Percentiles rank a stretch among this genome's conserved stretches.
Conservation (phyloP, 2,329 filamentous ascomycete species). For the Cladosporium oxysporum region DNA sequence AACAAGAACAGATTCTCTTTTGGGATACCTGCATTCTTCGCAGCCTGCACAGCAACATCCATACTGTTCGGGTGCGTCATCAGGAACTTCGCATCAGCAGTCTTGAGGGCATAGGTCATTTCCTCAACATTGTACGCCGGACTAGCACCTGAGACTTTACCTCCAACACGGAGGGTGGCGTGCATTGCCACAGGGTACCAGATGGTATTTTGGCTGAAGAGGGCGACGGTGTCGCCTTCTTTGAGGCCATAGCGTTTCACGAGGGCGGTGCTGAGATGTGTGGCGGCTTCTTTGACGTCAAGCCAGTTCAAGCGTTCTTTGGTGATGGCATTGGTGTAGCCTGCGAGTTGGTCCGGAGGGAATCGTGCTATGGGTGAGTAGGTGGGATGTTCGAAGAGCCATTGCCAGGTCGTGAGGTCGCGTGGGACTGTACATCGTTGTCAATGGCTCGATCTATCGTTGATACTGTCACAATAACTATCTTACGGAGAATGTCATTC, state of each 20-base stretch:
- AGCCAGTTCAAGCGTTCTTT: conserved; percentile 60
- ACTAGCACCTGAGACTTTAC: conserved; percentile 62
- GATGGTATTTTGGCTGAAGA: conserved; percentile 66
- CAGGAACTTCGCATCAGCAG: conserved; percentile 57
- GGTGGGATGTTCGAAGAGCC: conserved; percentile 58
- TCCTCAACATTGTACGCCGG: conserved; percentile 69
- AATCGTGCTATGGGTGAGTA: conserved; percentile 52
- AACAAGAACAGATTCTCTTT: conserved; percentile 58
- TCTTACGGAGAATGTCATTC: conserved; percentile 25
- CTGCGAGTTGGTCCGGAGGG: conserved; percentile 45
- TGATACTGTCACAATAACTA: too few species aligned
- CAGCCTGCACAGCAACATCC: conserved; percentile 56
- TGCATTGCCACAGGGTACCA: conserved; percentile 68
- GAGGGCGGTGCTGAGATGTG: conserved; percentile 61
- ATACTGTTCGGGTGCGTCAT: conserved; percentile 59
- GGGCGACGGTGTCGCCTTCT: conserved; percentile 57
- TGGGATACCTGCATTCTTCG: conserved; percentile 56
- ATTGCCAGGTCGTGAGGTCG: conserved; percentile 61
- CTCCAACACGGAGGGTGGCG: conserved; percentile 55
- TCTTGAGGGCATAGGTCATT: conserved; percentile 65
- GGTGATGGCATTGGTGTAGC: conserved; percentile 61
- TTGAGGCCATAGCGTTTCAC: conserved; percentile 57
- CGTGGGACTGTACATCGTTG: conserved; percentile 49
- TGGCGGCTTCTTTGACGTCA: conserved; percentile 60
- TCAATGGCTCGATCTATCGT: conserved; percentile 14